phyloP scores from a whole-genome alignment of 805 yeast species.

The Nakazawaea pomicola region DNA sequence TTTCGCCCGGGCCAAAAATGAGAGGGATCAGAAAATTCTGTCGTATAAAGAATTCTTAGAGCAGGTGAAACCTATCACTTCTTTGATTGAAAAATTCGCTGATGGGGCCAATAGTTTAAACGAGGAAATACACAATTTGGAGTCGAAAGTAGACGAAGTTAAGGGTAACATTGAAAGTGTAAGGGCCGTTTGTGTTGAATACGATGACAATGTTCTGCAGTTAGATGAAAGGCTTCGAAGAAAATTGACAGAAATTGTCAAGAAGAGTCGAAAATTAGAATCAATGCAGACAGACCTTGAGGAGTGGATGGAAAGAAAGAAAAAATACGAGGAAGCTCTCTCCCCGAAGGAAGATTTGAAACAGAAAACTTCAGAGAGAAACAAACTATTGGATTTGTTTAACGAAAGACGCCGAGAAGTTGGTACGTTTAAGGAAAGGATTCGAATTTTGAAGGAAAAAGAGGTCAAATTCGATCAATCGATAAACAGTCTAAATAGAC shows the following conservation, averaged over 20 bases:
- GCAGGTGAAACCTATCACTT: conserved; percentile 16
- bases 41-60: conserved; percentile 20
- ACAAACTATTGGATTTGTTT: conserved; percentile 15
- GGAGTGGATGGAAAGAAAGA: conserved; percentile 21
- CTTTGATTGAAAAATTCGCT: conserved; percentile 1
- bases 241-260: conserved; percentile 30
- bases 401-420: conserved; percentile 14
- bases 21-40: conserved; percentile 21
- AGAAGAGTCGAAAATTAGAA: conserved; percentile 18
- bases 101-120: background rate
- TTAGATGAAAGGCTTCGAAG: conserved; percentile 29
- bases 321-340: conserved; percentile 13
- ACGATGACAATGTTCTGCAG: conserved; percentile 23
- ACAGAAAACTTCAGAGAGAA: conserved; percentile 11
- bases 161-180: too few species aligned
- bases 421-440: background rate
- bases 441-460: conserved; percentile 3
- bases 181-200: too few species aligned
- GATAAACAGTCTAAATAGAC: background rate
- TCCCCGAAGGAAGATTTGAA: background rate
- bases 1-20: conserved; percentile 23
- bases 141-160: too few species aligned
- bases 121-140: too few species aligned
- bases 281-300: conserved; percentile 18
- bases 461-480: background rate